Base-by-base conservation (phyloP, 192 early-diverging fungal species). In the Gigaspora rosea region DNA sequence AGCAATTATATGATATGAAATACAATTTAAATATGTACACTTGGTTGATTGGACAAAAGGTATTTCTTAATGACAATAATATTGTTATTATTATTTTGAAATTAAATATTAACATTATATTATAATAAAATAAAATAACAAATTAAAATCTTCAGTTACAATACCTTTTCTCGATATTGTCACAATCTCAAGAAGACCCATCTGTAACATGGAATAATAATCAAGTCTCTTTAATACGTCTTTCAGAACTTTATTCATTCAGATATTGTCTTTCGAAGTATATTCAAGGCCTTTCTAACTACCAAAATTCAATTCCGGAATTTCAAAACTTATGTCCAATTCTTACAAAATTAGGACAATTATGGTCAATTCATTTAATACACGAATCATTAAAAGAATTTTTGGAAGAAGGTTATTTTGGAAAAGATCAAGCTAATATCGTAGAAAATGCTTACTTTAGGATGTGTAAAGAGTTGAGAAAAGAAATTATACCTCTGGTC, bases 351-450 rank as follows among this genome's bases (percentile, higher is more conserved):
- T 73, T 87, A 63, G 85, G 81, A 16, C 77, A 74, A 18, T 69
- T 88, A 51, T 87, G 82, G 82, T 79, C 73, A 68, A 73, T 86
- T 18, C 81, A 86, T 65, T 79, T 83, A 10, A 63, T 87, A 7
- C 74, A 81, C 33, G 81, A 80, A 13, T 82, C 80, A 52, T 72
- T 85, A 50, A 82, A 84, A 46, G 62, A 85, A 71, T 81, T 85
- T 54, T 73, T 85, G 49, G 81, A 85, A 77, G 84, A 86, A 70
- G 87, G 85, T 10, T 90, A 85, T 78, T 82, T 89, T 41, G 79
- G 74, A 46, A 78, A 80, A 2, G 71, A 78, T 0, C 87, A 88
- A 27, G 82, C 82, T 32, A 82, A 83, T 20, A 58, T 66, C 20
- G 54, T 90, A 54, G 81, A 83, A n/a, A 79, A 76, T 10, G 27